Evolutionary conservation across 768 basidiomycete genomes (phyloP).

Genomic region (Mycena crocata): DNA sequence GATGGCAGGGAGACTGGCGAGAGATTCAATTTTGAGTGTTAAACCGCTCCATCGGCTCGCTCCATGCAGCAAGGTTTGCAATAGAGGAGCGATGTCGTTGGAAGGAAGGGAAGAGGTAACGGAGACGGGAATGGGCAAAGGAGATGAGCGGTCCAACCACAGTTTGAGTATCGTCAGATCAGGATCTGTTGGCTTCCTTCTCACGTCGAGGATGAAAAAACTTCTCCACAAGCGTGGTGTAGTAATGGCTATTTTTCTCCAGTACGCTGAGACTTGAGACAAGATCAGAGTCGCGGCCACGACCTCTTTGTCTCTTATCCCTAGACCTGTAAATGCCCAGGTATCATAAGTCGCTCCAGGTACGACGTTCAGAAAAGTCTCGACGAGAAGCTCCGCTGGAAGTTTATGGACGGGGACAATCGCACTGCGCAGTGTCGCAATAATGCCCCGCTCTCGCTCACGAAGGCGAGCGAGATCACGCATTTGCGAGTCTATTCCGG

Average conservation of each 20-base stretch:
- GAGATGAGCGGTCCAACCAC: constrained; percentile 3
- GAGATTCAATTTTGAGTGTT: background rate
- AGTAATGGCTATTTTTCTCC: background rate
- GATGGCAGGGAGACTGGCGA: background rate
- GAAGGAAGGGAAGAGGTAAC: background rate
- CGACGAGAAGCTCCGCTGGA: background rate
- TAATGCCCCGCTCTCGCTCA: constrained; percentile 1
- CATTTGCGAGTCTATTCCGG: constrained; percentile 1
- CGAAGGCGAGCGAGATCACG: background rate
- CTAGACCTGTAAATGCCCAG: background rate
- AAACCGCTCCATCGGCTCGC: background rate
- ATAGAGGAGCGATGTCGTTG: background rate
- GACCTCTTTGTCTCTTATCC: too few relatives aligned
- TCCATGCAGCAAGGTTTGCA: background rate
- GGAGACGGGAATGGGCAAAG: background rate
- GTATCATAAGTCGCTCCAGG: background rate
- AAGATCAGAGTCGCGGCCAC: background rate
- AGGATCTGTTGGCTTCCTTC: background rate
- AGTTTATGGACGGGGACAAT: constrained; percentile 4
- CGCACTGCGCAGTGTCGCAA: background rate
- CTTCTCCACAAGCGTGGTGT: constrained; percentile 1
- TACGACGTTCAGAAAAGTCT: background rate
- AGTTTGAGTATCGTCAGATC: background rate
- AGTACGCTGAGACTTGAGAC: constrained; percentile 15
- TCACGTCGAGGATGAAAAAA: background rate